phyloP scores from a whole-genome alignment of 495 filamentous ascomycete genomes.

The Pyrenula massariospora region DNA sequence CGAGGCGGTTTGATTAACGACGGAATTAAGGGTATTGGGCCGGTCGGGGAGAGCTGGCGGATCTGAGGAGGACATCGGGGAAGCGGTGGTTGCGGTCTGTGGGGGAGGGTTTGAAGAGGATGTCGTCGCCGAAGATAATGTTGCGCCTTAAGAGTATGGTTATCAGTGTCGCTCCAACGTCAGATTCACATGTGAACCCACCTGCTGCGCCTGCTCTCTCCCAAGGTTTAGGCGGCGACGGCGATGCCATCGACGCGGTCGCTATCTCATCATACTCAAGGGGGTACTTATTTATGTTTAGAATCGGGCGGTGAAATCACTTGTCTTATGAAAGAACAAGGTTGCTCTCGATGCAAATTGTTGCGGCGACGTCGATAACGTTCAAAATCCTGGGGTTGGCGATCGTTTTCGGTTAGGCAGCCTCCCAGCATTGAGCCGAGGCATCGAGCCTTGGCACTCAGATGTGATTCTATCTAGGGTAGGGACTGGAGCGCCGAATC shows the following conservation, averaged over 20 bases:
- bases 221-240: constrained; percentile 92
- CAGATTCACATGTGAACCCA: constrained; percentile 15
- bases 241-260: neutral
- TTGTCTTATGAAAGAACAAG: no score
- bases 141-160: constrained; percentile 3
- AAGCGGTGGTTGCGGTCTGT: constrained; percentile 28
- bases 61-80: constrained; percentile 28
- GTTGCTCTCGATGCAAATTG: neutral
- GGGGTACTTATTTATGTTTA: no score
- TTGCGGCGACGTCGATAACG: neutral
- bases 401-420: neutral
- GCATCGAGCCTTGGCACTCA: neutral
- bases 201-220: constrained; percentile 62
- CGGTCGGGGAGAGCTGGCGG: constrained; percentile 70
- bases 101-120: constrained; percentile 3
- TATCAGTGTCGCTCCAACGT: constrained; percentile 2
- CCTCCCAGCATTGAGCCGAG: neutral
- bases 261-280: neutral
- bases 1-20: constrained; percentile 73
- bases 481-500: no score
- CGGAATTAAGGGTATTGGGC: constrained; percentile 61
- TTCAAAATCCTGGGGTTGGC: neutral
- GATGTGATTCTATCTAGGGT: no score
- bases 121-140: constrained; percentile 5
- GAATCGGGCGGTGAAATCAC: no score